A percentile compares a stretch with the other conserved stretches of the same genome.
Evolutionary conservation across 257 asterid species (phyloP).

Genomic region (Solanum arcanum): DNA sequence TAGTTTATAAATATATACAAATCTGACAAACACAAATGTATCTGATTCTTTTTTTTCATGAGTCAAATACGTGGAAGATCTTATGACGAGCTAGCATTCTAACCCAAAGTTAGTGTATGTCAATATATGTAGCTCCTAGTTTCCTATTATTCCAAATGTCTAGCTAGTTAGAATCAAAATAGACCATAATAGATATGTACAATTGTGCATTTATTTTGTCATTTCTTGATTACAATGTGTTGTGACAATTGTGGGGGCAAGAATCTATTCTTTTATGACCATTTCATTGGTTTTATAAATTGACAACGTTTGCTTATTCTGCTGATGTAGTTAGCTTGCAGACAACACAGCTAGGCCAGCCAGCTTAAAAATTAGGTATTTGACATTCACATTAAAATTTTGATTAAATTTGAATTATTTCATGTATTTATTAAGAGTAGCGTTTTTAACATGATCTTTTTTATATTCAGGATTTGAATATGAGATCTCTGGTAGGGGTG

Average conservation of each 20-base stretch:
- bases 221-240: not conserved
- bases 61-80: not conserved
- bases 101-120: not conserved
- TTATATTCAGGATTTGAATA: too few relatives aligned
- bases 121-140: not conserved
- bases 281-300: not conserved
- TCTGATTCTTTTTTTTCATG: too few relatives aligned
- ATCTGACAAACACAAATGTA: not conserved
- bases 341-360: not conserved
- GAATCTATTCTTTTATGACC: not conserved
- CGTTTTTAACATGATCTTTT: accelerated
- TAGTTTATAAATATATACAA: not conserved
- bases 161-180: not conserved
- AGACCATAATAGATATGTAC: not conserved
- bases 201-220: not conserved
- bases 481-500: too few relatives aligned
- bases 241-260: not conserved
- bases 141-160: not conserved
- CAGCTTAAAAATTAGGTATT: too few relatives aligned
- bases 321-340: not conserved
- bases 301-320: not conserved
- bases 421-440: accelerated
- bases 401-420: too few relatives aligned
- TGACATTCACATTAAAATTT: too few relatives aligned
- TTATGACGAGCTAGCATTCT: not conserved